phyloP scores from a whole-genome alignment of 768 basidiomycete species.

The Hysterangium stoloniferum region DNA sequence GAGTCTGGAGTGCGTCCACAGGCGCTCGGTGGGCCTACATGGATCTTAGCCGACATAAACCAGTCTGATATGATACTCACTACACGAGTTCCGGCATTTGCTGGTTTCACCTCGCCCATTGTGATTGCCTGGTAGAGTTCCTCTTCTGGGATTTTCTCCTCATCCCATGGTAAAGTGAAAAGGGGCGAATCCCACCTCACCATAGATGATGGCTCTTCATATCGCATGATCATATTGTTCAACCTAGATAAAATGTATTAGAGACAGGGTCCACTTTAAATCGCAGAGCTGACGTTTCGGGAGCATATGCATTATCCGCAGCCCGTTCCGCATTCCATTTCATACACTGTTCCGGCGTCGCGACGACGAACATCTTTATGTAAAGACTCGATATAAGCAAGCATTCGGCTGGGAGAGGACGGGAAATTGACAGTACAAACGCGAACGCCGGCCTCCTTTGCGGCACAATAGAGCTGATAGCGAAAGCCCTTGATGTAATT shows the following conservation, averaged over 20 bases:
- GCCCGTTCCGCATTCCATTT: constrained; percentile 60
- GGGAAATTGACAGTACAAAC: constrained; percentile 70
- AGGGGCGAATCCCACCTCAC: constrained; percentile 98
- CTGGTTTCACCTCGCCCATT: constrained; percentile 73
- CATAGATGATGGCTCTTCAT: constrained; percentile 96
- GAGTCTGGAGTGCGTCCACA: constrained; percentile 74
- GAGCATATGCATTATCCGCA: constrained; percentile 44
- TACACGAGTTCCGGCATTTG: constrained; percentile 73
- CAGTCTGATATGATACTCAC: constrained; percentile 34
- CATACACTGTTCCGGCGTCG: constrained; percentile 66
- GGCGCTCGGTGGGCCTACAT: constrained; percentile 72
- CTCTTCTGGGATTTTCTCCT: constrained; percentile 53
- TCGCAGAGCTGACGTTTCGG: constrained; percentile 59
- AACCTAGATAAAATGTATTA: constrained; percentile 38
- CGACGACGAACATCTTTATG: constrained; percentile 74
- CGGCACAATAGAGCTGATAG: constrained; percentile 97
- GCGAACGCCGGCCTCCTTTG: constrained; percentile 76
- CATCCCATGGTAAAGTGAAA: constrained; percentile 75
- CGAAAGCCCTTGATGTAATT: constrained; percentile 99
- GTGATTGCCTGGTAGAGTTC: constrained; percentile 79
- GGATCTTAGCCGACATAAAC: neutral
- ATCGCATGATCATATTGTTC: constrained; percentile 80
- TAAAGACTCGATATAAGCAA: constrained; percentile 17
- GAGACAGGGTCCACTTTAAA: constrained; percentile 3
- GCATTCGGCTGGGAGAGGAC: constrained; percentile 4